Conservation (phyloP, 2,329 filamentous ascomycete genomes). For the Beauveria varroae region DNA sequence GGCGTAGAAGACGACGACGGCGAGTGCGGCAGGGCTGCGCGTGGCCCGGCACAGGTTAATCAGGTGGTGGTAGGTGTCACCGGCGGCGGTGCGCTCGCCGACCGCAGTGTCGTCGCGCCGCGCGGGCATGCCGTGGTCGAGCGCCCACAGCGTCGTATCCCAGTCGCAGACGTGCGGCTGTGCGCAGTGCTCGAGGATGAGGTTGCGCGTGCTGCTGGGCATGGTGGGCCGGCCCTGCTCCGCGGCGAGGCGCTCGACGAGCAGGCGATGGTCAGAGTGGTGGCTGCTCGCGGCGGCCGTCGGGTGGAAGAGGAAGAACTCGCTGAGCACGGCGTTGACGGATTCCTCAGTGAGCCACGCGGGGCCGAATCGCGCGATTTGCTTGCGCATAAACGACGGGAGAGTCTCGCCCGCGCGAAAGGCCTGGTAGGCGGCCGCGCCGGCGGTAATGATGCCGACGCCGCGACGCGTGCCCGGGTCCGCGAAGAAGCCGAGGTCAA, state of each 20-base stretch:
- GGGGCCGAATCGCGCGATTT: constrained; percentile 35
- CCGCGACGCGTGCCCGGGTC: constrained; percentile 27
- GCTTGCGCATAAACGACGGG: constrained; percentile 30
- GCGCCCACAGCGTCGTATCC: constrained; percentile 25
- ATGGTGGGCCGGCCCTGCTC: constrained; percentile 17
- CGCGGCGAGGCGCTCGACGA: constrained; percentile 20
- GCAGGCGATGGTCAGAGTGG: constrained; percentile 20
- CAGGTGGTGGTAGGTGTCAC: constrained; percentile 29
- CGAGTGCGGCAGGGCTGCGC: constrained; percentile 24
- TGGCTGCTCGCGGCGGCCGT: constrained; percentile 12
- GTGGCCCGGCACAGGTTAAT: constrained; percentile 28
- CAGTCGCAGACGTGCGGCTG: constrained; percentile 19
- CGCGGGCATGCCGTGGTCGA: constrained; percentile 16
- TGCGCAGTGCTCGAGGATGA: constrained; percentile 27
- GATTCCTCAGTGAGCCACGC: constrained; percentile 35
- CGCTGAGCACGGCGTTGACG: constrained; percentile 32
- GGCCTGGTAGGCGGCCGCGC: constrained; percentile 35
- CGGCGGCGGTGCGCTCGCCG: constrained; percentile 19
- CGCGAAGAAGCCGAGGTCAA: constrained; percentile 34
- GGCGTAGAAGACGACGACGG: constrained; percentile 26
- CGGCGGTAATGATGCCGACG: constrained; percentile 36
- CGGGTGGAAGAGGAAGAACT: constrained; percentile 33
- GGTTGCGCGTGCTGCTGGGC: constrained; percentile 28
- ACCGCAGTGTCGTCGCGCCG: constrained; percentile 7
- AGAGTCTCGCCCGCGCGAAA: constrained; percentile 28